Evolutionary conservation across 2,329 filamentous ascomycete genomes (phyloP), one percentile per base, ranked within the genome.

Genomic region (Achaetomium macrosporum): DNA sequence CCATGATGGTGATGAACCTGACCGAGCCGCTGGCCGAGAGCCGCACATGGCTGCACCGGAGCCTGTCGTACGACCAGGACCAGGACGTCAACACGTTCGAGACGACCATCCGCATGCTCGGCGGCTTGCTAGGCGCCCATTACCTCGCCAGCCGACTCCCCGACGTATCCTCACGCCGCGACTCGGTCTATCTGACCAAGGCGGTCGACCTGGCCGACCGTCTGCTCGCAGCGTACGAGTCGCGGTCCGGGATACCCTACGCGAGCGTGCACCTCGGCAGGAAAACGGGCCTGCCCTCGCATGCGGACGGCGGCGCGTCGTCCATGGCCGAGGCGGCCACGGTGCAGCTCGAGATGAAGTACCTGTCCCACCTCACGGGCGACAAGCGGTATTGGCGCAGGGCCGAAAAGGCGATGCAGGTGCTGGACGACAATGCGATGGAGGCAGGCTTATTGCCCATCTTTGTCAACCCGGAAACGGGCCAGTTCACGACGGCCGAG

Each of bases 41-140:
- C 29, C 81, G 92, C 54, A 82, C 95, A 65, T 99, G 93, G 93
- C 83, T 99, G 44, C 78, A 87, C 2, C 85, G 83, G 3, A 84
- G 84, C 8, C 71, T 97, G 57, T 84, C 83, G 9, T 97, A 95
- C 71, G 85, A 96, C 55, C 90, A 96, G 68, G 79, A 96, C 63
- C 90, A 96, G 67, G 90, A 96, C 66, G 92, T 99, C 53, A 97
- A 90, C 69, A 96, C 90, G 0, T 99, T 97, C 63, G 93, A 99
- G 73, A 97, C 92, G 6, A 97, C 92, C 0, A 97, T 97, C 63
- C 87, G 93, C 51, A 96, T 97, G 91, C 76, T 99, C 45, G 92
- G 92, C n/a, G 93, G 92, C 15, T 76, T 99, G 39, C 76, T 97
- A 25, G 90, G 90, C 2, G 93, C 92, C 10, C 90, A 99, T 68